A percentile compares a stretch with the other conserved stretches of the same genome.
These are phyloP conservation scores for Sporothrix inflata DNA, from an alignment of 2,329 filamentous ascomycete genomes.

Conservation along the genomic window DNA sequence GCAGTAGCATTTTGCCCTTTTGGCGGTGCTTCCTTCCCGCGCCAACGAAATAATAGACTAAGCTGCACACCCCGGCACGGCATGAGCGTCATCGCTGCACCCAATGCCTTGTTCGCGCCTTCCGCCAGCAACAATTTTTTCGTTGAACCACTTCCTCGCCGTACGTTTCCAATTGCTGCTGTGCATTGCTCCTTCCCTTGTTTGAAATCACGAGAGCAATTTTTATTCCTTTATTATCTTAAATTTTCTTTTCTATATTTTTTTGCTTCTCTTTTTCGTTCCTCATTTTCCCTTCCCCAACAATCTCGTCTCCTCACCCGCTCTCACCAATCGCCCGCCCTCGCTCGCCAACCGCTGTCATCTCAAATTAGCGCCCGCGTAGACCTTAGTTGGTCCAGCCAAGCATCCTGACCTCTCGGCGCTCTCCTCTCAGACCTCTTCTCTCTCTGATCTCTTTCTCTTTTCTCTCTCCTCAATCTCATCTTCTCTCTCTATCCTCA, in stretches of 20 bases:
- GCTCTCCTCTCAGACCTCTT: not conserved
- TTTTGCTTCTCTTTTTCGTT: not conserved
- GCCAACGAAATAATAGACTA: conserved; percentile 8
- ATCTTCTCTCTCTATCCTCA: not conserved
- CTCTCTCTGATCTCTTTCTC: not conserved
- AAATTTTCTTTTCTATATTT: not conserved
- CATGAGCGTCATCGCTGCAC: conserved; percentile 23
- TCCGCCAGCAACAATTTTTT: not conserved
- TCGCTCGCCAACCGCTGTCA: not conserved
- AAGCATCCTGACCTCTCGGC: conserved; percentile 7
- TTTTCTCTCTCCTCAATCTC: not conserved
- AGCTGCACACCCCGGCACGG: conserved; percentile 5
- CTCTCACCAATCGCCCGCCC: not conserved
- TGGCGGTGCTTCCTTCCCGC: not conserved
- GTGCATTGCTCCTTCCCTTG: not conserved
- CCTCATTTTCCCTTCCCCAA: not conserved
- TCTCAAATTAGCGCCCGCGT: conserved; percentile 23
- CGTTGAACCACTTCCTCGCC: not conserved
- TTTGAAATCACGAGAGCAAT: not conserved
- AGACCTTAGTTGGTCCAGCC: conserved; percentile 3
- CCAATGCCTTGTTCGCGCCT: conserved; percentile 14
- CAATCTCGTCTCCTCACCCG: not conserved
- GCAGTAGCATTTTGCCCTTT: conserved; percentile 17
- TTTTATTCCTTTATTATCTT: not conserved
- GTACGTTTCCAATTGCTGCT: not conserved